phyloP scores from a whole-genome alignment of 2,329 filamentous ascomycete species.

The Fusarium paranaense region DNA sequence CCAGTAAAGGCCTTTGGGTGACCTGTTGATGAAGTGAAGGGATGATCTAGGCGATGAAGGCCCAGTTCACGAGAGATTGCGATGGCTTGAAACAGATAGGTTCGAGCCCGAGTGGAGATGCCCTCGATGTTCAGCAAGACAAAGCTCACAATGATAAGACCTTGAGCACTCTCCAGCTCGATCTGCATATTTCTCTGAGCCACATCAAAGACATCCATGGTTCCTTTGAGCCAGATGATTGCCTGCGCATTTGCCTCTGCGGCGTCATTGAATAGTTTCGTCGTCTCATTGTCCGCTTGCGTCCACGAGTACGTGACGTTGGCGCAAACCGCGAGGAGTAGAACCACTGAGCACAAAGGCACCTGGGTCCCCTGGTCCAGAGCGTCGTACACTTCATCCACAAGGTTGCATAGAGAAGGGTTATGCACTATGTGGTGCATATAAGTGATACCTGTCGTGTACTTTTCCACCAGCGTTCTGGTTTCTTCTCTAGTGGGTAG shows the following conservation, averaged over 20 bases:
- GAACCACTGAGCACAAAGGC: constrained; percentile 42
- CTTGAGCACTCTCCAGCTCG: constrained; percentile 53
- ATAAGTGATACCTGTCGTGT: constrained; percentile 45
- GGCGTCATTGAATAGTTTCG: constrained; percentile 42
- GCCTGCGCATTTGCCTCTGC: constrained; percentile 46
- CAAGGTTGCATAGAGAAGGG: constrained; percentile 43
- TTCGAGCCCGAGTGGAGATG: constrained; percentile 29
- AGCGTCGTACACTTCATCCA: constrained; percentile 47
- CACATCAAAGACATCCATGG: constrained; percentile 51
- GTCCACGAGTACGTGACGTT: constrained; percentile 50
- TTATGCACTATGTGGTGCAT: constrained; percentile 49
- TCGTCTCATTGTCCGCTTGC: constrained; percentile 39
- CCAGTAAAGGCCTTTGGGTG: constrained; percentile 39
- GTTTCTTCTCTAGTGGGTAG: constrained; percentile 48
- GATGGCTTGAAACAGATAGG: constrained; percentile 31
- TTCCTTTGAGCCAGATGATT: constrained; percentile 49
- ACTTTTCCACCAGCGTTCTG: constrained; percentile 46
- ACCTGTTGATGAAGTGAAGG: constrained; percentile 28
- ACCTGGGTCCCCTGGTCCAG: constrained; percentile 40
- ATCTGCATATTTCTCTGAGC: constrained; percentile 43
- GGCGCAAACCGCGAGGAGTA: constrained; percentile 47
- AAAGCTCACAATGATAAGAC: constrained; percentile 52
- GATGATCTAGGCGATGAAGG: constrained; percentile 55
- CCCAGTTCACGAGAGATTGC: constrained; percentile 43
- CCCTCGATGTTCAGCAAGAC: constrained; percentile 52